phyloP scores from a whole-genome alignment of 1,139 yeast genomes.

The Geotrichum klebahnii region DNA sequence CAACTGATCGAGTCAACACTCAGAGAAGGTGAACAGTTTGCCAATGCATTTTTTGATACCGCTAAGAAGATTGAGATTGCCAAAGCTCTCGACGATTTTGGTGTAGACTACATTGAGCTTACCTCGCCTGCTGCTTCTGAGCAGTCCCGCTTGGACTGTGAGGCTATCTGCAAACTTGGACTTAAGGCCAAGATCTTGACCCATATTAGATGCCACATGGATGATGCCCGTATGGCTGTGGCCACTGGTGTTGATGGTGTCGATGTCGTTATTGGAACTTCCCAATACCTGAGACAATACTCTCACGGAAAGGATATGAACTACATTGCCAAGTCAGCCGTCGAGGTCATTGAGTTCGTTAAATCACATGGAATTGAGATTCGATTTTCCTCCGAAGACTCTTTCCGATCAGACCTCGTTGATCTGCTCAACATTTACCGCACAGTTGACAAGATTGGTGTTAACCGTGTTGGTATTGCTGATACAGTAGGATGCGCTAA shows the following conservation, averaged over 20 bases:
- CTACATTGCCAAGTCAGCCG: constrained; percentile 92
- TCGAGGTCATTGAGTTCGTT: constrained; percentile 95
- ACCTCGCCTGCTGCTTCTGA: constrained; percentile 98
- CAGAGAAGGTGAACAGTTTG: constrained; percentile 98
- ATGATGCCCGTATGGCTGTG: constrained; percentile 94
- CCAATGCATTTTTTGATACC: constrained; percentile 91
- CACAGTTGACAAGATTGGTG: constrained; percentile 96
- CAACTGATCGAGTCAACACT: constrained; percentile 92
- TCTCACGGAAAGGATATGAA: constrained; percentile 99
- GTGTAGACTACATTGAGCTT: constrained; percentile 95
- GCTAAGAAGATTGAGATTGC: constrained; percentile 97
- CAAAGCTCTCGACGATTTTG: constrained; percentile 94
- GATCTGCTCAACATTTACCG: constrained; percentile 92
- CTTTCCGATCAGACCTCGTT: constrained; percentile 94
- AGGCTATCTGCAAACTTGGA: constrained; percentile 95
- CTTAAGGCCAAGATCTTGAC: constrained; percentile 88
- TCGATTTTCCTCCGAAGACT: constrained; percentile 94
- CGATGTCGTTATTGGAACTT: constrained; percentile 96
- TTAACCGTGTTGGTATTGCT: constrained; percentile 97
- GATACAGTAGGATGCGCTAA: constrained; percentile 99
- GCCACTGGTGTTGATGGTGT: constrained; percentile 99
- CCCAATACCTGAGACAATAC: constrained; percentile 88
- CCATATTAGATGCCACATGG: constrained; percentile 97
- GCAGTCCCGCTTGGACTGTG: constrained; percentile 89
- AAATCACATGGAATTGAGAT: constrained; percentile 96